These are phyloP conservation scores for Mortierella sp. DNA, from an alignment of 371 early-diverging fungal species.

Conservation along the genomic window DNA sequence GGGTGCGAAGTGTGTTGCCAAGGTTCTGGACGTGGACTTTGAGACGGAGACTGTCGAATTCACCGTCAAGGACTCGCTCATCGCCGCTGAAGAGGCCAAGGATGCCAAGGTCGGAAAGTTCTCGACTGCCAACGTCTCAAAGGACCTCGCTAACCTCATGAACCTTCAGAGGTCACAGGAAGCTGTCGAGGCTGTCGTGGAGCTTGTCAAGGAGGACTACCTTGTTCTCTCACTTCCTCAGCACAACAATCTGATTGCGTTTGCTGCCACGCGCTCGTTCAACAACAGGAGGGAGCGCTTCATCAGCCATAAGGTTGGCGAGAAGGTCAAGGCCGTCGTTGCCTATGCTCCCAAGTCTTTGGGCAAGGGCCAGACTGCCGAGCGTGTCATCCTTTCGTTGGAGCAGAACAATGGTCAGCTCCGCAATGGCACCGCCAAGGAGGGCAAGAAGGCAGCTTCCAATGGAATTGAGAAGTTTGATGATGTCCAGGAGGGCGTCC, in stretches of 20 bases:
- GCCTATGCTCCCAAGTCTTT: slow-evolving; percentile 46
- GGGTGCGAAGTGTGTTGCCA: slow-evolving; percentile 61
- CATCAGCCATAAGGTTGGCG: slow-evolving; percentile 67
- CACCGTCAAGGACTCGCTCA: slow-evolving; percentile 58
- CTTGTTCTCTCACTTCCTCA: slow-evolving; percentile 73
- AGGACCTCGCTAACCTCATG: slow-evolving; percentile 44
- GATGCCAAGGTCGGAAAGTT: slow-evolving; percentile 33
- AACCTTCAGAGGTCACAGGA: slow-evolving; percentile 50
- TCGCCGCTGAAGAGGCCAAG: slow-evolving; percentile 40
- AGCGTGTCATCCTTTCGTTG: slow-evolving; percentile 59
- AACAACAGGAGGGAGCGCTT: slow-evolving; percentile 68
- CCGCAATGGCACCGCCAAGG: slow-evolving; percentile 46
- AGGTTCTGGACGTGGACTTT: slow-evolving; percentile 75
- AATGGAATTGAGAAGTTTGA: slow-evolving; percentile 52
- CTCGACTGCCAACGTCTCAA: slow-evolving; percentile 15
- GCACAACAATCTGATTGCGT: slow-evolving; percentile 64
- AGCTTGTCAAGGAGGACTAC: slow-evolving; percentile 80
- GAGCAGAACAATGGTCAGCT: slow-evolving; percentile 21
- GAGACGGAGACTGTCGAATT: slow-evolving; percentile 70
- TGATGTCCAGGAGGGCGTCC: slow-evolving; percentile 62
- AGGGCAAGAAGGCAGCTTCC: slow-evolving; percentile 51
- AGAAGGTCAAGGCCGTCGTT: slow-evolving; percentile 60
- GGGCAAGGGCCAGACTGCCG: slow-evolving; percentile 42
- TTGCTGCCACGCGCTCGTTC: slow-evolving; percentile 62
- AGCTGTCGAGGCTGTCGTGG: slow-evolving; percentile 67